Evolutionary conservation across 192 early-diverging fungal genomes (phyloP).

Genomic region (Mortierella alpina): DNA sequence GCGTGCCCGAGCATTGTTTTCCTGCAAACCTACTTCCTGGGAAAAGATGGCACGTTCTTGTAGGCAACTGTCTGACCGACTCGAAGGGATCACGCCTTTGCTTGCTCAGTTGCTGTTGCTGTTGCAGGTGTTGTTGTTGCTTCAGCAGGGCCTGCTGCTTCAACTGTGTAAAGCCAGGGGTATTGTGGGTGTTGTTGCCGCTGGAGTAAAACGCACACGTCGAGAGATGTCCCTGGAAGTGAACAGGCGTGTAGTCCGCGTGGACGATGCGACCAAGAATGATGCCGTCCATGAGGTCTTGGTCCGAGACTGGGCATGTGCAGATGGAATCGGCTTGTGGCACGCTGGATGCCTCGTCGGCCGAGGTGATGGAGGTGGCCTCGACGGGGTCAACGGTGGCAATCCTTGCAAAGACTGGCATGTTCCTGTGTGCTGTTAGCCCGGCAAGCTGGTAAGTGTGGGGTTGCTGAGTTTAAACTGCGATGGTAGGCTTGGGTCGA

Average conservation of each 20-base stretch:
- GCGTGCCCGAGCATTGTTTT: slow-evolving; percentile 69
- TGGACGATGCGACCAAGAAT: neutral
- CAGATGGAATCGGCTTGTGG: slow-evolving; percentile 7
- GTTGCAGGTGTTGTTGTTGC: neutral
- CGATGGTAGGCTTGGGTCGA: neutral
- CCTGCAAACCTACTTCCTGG: slow-evolving; percentile 74
- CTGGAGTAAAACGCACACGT: slow-evolving; percentile 5
- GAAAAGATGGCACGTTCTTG: slow-evolving; percentile 63
- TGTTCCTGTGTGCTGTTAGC: neutral
- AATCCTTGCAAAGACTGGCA: slow-evolving; percentile 38
- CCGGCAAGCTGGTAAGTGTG: too few species aligned
- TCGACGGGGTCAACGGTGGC: slow-evolving; percentile 35
- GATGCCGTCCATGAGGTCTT: slow-evolving; percentile 1
- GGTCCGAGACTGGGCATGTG: slow-evolving; percentile 16
- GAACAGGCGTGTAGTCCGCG: neutral
- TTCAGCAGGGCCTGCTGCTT: neutral
- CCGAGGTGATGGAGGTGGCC: slow-evolving; percentile 9
- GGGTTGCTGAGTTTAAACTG: slow-evolving; percentile 11
- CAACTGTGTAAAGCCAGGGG: slow-evolving; percentile 1
- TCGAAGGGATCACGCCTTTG: slow-evolving; percentile 29
- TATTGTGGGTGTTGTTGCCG: neutral
- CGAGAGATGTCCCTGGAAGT: slow-evolving; percentile 16
- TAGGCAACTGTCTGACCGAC: slow-evolving; percentile 36
- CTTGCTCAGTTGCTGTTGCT: neutral
- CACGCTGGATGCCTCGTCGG: neutral